Evolutionary conservation across 2,329 filamentous ascomycete genomes (phyloP).

Genomic region (Ophiostoma sp.): DNA sequence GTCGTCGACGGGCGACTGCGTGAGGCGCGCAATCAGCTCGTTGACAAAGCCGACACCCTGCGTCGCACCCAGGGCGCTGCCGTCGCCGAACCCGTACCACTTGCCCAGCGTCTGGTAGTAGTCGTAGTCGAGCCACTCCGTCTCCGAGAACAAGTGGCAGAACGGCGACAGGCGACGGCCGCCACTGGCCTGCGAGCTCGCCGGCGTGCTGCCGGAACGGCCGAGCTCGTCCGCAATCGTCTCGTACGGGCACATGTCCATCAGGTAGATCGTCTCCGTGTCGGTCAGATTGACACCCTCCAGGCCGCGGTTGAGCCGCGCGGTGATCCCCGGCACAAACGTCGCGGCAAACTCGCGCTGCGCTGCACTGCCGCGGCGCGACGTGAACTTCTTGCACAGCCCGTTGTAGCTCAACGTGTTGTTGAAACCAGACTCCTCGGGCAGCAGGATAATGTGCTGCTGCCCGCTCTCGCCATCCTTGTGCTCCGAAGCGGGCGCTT

Average conservation of each 20-base stretch:
- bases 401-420: conserved; percentile 72
- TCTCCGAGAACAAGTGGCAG: conserved; percentile 65
- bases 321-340: conserved; percentile 64
- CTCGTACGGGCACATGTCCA: conserved; percentile 85
- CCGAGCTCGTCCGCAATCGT: conserved; percentile 60
- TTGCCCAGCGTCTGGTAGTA: conserved; percentile 77
- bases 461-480: conserved; percentile 10
- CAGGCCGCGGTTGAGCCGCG: conserved; percentile 63
- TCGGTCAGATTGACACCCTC: conserved; percentile 60
- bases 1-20: conserved; percentile 61
- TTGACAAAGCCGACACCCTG: conserved; percentile 86
- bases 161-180: conserved; percentile 55
- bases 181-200: not conserved
- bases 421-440: conserved; percentile 62
- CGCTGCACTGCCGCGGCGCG: conserved; percentile 44
- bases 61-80: conserved; percentile 72
- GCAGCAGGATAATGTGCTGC: conserved; percentile 56
- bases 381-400: conserved; percentile 66
- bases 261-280: conserved; percentile 62
- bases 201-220: conserved; percentile 33
- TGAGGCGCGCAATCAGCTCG: conserved; percentile 79
- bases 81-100: conserved; percentile 74
- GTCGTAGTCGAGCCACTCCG: conserved; percentile 74
- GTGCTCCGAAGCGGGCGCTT: not conserved
- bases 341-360: conserved; percentile 54